These are phyloP conservation scores for Megacollybia marginata DNA, from an alignment of 768 basidiomycete genomes.

Conservation along the genomic window DNA sequence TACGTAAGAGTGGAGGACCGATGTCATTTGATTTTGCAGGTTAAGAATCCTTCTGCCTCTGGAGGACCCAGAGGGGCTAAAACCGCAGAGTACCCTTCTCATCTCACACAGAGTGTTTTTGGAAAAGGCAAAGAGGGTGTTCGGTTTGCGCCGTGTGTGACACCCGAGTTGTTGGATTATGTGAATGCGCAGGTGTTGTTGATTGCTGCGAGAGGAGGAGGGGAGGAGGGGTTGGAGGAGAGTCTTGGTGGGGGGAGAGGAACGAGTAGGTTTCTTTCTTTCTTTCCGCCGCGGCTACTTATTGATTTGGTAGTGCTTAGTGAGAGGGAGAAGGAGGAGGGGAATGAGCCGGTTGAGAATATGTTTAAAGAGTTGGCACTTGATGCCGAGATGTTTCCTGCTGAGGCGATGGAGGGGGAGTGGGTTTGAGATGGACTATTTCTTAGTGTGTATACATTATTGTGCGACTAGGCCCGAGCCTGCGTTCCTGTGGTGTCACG, in stretches of 20 bases:
- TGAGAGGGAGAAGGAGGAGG: slow-evolving; percentile 5
- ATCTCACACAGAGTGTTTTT: slow-evolving; percentile 42
- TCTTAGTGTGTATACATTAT: too few relatives aligned
- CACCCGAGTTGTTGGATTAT: slow-evolving; percentile 46
- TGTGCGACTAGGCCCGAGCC: too few relatives aligned
- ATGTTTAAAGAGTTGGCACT: slow-evolving; percentile 20
- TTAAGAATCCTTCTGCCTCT: slow-evolving; percentile 53
- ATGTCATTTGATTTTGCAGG: too few relatives aligned
- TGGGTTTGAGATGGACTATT: slow-evolving; percentile 28
- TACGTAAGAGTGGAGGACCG: too few relatives aligned
- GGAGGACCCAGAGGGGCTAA: too few relatives aligned
- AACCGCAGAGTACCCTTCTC: slow-evolving; percentile 37
- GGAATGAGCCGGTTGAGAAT: not conserved
- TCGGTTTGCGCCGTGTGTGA: slow-evolving; percentile 44
- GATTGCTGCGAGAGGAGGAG: slow-evolving; percentile 39
- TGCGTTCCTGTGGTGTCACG: too few relatives aligned
- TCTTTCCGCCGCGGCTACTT: not conserved
- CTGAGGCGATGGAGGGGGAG: slow-evolving; percentile 40
- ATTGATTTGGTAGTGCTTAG: slow-evolving; percentile 3
- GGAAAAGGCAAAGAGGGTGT: slow-evolving; percentile 42
- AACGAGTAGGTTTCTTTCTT: slow-evolving; percentile 28
- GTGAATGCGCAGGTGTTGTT: slow-evolving; percentile 47
- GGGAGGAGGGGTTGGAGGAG: slow-evolving; percentile 37
- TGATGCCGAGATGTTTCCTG: slow-evolving; percentile 31
- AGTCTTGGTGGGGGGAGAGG: slow-evolving; percentile 48